Base-by-base conservation (phyloP, 2,329 filamentous ascomycete genomes). In the Thermothelomyces thermophilus region DNA sequence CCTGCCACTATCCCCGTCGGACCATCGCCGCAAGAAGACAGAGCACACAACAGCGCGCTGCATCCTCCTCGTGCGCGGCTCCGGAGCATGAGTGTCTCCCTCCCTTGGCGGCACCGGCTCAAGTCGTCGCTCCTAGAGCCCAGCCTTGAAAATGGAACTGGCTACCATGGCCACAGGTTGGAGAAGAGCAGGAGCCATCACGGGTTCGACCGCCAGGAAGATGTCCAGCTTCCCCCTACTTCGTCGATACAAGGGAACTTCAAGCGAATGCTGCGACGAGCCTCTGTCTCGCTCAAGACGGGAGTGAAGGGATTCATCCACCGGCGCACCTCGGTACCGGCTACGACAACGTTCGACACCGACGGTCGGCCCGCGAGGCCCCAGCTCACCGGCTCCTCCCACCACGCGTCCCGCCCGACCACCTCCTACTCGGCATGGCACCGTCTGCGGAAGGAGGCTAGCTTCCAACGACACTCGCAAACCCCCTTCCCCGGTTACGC, bases 191-290 rank as follows among this genome's bases (percentile, higher is more conserved):
- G 54, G 34, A 60, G 55, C 46, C 55, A 26, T 9, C 24, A 62
- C 30, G 56, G 53, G 4, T 53, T 57, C 33, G 51, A 40, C 5
- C 30, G 33, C 22, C 33, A 39, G 19, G 43, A 37, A 16, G 36
- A 46, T 20, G 33, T 49, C n/a, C 28, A 44, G 9, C 36, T 39
- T 10, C 50, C 33, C 1, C 53, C 49, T 1, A 16, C 50, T 10
- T 45, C 52, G 16, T 46, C 53, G 30, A 56, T 47, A 43, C 57
- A 65, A 0, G 63, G 63, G 41, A 66, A 67, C 41, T 62, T 81
- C 50, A 77, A 73, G 60, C 71, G 73, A 41, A 76, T 74, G 54
- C 68, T 81, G 43, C 73, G 77, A 20, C 69, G 79, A 9, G 79
- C 78, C 0, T 82, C 79, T 3, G 59, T 78, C 46, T 77, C 75